phyloP scores from a whole-genome alignment of 2,329 filamentous ascomycete species.

The Aspergillus tanneri region DNA sequence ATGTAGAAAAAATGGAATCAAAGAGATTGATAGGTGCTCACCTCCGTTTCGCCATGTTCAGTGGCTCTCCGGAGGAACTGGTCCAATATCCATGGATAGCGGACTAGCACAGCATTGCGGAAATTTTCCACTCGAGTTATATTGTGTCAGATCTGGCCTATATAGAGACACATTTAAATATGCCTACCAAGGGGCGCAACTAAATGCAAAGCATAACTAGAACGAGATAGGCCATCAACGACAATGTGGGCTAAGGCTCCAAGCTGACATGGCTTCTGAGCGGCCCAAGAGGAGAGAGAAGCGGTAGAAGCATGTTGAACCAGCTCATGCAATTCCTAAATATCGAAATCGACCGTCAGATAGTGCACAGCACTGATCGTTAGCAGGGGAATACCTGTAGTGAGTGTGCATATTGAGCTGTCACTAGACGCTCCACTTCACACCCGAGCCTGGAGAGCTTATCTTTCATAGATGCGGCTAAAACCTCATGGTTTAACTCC shows the following conservation, averaged over 20 bases:
- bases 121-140: conserved; percentile 31
- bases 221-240: conserved; percentile 52
- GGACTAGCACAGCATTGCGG: conserved; percentile 34
- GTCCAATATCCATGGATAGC: conserved; percentile 37
- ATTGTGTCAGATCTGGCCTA: conserved; percentile 8
- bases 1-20: not conserved
- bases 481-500: not conserved
- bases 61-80: conserved; percentile 33
- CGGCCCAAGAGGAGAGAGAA: conserved; percentile 48
- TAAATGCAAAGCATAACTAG: conserved; percentile 52
- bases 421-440: conserved; percentile 50
- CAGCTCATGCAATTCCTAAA: conserved; percentile 33
- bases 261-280: conserved; percentile 52
- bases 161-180: conserved; percentile 8
- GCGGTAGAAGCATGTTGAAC: conserved; percentile 29
- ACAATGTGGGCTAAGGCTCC: conserved; percentile 46
- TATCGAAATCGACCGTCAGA: not conserved
- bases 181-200: conserved; percentile 50
- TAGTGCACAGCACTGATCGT: too few species aligned
- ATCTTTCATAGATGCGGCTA: conserved; percentile 27
- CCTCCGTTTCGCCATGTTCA: conserved; percentile 29
- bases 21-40: conserved; percentile 17
- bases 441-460: conserved; percentile 28
- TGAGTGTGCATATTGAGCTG: conserved; percentile 51
- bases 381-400: conserved; percentile 49